Conservation (phyloP, 2,329 filamentous ascomycete genomes). For the Fusarium sp. region DNA sequence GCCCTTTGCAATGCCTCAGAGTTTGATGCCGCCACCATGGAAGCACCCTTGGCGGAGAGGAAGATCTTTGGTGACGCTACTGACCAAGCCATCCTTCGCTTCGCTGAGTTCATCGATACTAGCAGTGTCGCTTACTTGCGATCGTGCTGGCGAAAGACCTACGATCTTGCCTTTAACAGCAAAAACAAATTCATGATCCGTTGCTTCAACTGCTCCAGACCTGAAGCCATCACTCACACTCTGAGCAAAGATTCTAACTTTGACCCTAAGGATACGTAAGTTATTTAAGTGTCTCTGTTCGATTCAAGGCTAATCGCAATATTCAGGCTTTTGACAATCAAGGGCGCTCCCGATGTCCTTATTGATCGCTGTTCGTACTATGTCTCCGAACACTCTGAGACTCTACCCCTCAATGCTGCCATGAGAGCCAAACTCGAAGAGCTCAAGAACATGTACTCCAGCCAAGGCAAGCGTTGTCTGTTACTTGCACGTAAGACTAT, state of each 20-base stretch:
- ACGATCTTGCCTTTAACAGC: slow-evolving; percentile 81
- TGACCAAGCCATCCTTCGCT: slow-evolving; percentile 78
- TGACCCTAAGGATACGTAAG: slow-evolving; percentile 17
- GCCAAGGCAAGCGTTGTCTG: slow-evolving; percentile 15
- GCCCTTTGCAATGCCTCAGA: slow-evolving; percentile 81
- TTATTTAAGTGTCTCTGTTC: fast-evolving
- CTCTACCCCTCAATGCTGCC: neutral
- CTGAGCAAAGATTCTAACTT: slow-evolving; percentile 10
- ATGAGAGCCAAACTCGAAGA: neutral
- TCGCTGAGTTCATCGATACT: slow-evolving; percentile 70
- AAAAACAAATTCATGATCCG: slow-evolving; percentile 85
- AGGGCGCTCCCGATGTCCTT: slow-evolving; percentile 82
- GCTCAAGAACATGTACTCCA: slow-evolving; percentile 11
- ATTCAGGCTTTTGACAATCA: slow-evolving; percentile 74
- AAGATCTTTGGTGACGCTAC: slow-evolving; percentile 81
- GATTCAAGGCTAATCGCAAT: neutral
- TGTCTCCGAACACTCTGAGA: slow-evolving; percentile 5
- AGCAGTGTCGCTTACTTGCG: slow-evolving; percentile 67
- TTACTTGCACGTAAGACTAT: slow-evolving; percentile 1
- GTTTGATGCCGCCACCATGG: slow-evolving; percentile 74
- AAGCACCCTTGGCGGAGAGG: slow-evolving; percentile 70
- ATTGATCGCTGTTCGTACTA: slow-evolving; percentile 60
- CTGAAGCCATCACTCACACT: slow-evolving; percentile 62
- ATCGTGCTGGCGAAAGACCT: slow-evolving; percentile 73
- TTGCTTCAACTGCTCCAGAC: neutral